Base-by-base conservation (phyloP, 2,329 filamentous ascomycete species). In the Ceratocystis huliohia region DNA sequence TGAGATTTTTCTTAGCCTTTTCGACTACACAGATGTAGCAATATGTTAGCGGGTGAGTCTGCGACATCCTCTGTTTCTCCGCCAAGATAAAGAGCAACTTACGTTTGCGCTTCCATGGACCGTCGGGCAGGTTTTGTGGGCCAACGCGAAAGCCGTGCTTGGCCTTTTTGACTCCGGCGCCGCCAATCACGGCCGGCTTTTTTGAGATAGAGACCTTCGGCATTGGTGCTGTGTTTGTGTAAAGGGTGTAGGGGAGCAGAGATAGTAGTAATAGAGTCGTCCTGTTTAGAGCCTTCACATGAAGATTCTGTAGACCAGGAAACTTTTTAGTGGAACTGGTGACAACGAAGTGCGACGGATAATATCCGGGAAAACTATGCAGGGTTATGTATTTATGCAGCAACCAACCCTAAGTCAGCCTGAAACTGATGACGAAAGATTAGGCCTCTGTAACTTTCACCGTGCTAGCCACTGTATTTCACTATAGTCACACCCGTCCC, bases 41-140 rank as follows among this genome's bases (percentile, higher is more conserved):
- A 2, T 41, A 64, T 13, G 46, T 67, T 45, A 65, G 61, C 63
- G 57, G 17, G n/a, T 22, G 15, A 20, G 10, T 33, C 13, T 5
- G 6, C 5, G 5, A 41, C 41, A 25, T 22, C 59, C 5, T 37
- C 20, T 44, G 28, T 17, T 41, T 3, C n/a, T n/a, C 59, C 8
- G 10, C 67, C 22, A 59, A 33, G 48, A 45, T 10, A 56, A 13
- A 50, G 33, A 28, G 30, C 25, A 37, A 71, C 74, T 67, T 71
- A 82, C 81, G 78, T 77, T 96, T 96, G 72, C 93, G 86, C 72
- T 85, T 84, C 82, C 94, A 90, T 25, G 88, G 87, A 66, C 93
- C 92, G 74, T 96, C 92, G 50, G 93, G 93, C 30, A 97, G 80
- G 74, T 96, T 96, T 46, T 88, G 88, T 37, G 93, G 92, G 0